Evolutionary conservation across 805 yeast genomes (phyloP), one percentile per base, ranked within the genome.

Genomic region (Sugiyamaella smithiae): DNA sequence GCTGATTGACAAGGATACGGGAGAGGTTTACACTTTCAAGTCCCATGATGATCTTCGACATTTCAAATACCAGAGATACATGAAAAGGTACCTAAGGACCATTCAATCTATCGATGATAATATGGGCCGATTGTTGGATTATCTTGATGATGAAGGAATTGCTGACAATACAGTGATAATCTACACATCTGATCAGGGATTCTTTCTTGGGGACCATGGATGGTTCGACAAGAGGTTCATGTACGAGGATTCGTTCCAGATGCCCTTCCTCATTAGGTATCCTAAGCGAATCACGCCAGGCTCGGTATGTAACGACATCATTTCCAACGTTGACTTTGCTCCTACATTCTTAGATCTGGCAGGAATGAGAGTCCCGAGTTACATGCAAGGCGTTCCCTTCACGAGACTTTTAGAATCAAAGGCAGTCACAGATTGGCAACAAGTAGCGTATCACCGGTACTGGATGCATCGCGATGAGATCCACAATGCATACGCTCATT

Each of bases 401-500:
- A n/a, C 23, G 7, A 7, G 9, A 6, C 26, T 32, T 7, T 28
- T 32, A 9, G n/a, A 7, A 20, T 37, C 25, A 5, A 32, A 14
- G 3, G 7, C 29, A 2, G 12, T 29, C 14, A 9, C 5, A 28
- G 26, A 25, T 45, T 16, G 40, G 16, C 47, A 26, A 12, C 48
- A 48, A 32, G 50, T 48, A 1, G 50, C 48, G 6, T 48, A 46
- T 7, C 45, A 40, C 14, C 17, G 44, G 17, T 40, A 40, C 14
- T 40, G 44, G 44, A 40, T 40, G 44, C 44, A 40, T 24, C 14
- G 44, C 8, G 44, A 40, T 25, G 44, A 24, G 17, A 40, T 19
- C 32, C 44, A 40, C 23, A 40, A 40, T 25, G 44, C 44, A 5
- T 40, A 40, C 23, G 44, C 44, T 25, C 44, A 40, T 25, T 40